Base-by-base conservation (phyloP, 495 filamentous ascomycete species). In the Hypoxylon perforatum region DNA sequence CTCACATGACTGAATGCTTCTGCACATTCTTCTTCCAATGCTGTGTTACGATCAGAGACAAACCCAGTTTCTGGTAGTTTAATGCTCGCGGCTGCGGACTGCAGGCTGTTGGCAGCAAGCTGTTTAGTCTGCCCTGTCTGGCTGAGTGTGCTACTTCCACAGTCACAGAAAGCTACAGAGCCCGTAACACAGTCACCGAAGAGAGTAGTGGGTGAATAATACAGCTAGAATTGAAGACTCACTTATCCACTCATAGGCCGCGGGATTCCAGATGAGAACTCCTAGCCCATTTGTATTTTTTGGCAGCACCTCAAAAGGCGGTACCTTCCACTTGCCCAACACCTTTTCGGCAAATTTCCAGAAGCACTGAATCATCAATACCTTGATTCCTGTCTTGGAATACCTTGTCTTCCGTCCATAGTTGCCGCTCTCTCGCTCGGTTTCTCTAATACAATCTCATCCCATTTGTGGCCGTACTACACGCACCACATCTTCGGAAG, bases 1-100 rank as follows among this genome's bases (percentile, higher is more conserved):
- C 68, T 75, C 73, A 74, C 69, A 75, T 73, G 71, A 75, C 74
- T 58, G 62, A 60, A 65, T 59, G 57, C 49, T 72, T 63, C 73
- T 75, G 62, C 69, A 75, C 61, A 54, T 33, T 61, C 57, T 62
- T 69, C 67, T 47, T 63, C 62, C 61, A 33, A 39, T 73, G 41
- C 67, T 57, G 59, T 50, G 57, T 63, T 39, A 54, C 61, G 47
- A 55, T 55, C 66, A 71, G 64, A 74, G 61, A 73, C 70, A 62
- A 63, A 61, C 60, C 69, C 63, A 44, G 61, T 73, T 70, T 75
- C 72, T 75, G 67, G 69, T 55, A 73, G 66, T 73, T 64, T 70
- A 36, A 54, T 65, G 54, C 61, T 41, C 68, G 61, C 46, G 54
- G 63, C 63, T 61, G 48, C 54, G 44, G 35, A 22, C 41, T 66